A percentile compares a stretch with the other conserved stretches of the same genome.
Evolutionary conservation across 2,329 filamentous ascomycete genomes (phyloP).

Genomic region (Ophiostoma australiae): DNA sequence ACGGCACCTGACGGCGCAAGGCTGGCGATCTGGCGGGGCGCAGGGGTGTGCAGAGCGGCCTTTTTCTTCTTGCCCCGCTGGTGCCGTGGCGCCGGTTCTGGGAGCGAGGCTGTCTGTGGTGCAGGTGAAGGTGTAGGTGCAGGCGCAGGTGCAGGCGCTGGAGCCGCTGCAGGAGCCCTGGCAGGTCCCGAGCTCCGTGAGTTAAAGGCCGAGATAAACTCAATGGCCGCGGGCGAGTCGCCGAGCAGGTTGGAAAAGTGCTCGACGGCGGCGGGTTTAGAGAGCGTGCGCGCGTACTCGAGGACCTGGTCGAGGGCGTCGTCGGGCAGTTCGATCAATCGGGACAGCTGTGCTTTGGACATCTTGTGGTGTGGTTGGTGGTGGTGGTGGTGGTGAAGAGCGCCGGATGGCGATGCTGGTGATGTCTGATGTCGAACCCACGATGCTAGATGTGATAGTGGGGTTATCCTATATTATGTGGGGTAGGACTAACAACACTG

Average conservation of each 20-base stretch:
- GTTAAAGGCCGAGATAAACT: conserved; percentile 80
- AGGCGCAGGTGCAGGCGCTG: neutral
- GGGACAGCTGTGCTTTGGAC: conserved; percentile 64
- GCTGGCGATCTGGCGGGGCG: conserved; percentile 59
- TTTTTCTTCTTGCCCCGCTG: conserved; percentile 50
- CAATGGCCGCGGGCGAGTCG: conserved; percentile 69
- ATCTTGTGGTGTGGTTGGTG: conserved; percentile 34
- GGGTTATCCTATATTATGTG: neutral
- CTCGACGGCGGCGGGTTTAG: conserved; percentile 70
- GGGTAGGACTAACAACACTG: neutral
- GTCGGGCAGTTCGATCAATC: conserved; percentile 78
- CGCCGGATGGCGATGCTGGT: neutral
- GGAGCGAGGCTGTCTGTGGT: neutral
- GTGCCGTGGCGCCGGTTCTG: conserved; percentile 46
- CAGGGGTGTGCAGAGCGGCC: conserved; percentile 59
- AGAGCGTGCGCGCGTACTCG: conserved; percentile 71
- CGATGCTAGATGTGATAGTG: neutral
- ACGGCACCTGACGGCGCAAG: conserved; percentile 58
- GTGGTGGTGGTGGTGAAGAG: neutral
- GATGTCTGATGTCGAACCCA: neutral
- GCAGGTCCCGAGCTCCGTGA: conserved; percentile 49
- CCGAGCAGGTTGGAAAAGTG: conserved; percentile 87
- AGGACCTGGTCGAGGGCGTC: conserved; percentile 79
- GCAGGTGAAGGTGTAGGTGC: neutral
- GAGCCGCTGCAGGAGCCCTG: conserved; percentile 21